A percentile compares a stretch with the other conserved stretches of the same genome.
phyloP scores from a whole-genome alignment of 108 stramenopile species.

The Schizochytrium sp. region DNA sequence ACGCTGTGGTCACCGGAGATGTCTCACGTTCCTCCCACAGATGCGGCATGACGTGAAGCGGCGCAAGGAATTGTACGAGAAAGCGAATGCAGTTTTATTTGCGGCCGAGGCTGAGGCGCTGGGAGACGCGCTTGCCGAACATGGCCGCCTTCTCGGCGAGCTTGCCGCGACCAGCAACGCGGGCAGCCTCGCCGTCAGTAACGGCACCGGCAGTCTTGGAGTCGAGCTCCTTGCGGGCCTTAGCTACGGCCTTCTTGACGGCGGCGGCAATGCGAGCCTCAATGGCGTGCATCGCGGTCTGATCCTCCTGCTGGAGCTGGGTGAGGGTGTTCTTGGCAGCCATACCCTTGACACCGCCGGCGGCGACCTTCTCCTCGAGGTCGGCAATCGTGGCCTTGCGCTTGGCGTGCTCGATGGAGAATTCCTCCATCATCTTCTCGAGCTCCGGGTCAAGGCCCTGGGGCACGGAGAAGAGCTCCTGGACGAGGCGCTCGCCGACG shows the following conservation, averaged over 20 bases:
- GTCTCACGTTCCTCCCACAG: too few species aligned
- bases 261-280: background rate
- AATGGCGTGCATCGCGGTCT: background rate
- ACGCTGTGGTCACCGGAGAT: too few species aligned
- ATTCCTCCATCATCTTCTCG: background rate
- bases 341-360: constrained; percentile 14
- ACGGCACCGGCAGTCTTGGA: background rate
- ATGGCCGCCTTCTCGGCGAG: background rate
- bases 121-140: background rate
- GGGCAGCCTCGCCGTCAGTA: too few species aligned
- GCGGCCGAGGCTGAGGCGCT: background rate
- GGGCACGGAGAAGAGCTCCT: constrained; percentile 8
- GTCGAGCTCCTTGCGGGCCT: background rate
- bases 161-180: background rate
- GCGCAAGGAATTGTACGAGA: too few species aligned
- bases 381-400: background rate
- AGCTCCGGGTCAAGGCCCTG: background rate
- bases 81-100: too few species aligned
- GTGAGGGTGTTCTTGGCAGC: background rate
- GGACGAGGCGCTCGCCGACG: background rate
- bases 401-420: background rate
- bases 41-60: too few species aligned
- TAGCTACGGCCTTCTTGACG: background rate
- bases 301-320: background rate
- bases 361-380: background rate